Evolutionary conservation across 164 flowering plant species (phyloP).

Genomic region (Nelumbo lutea): DNA sequence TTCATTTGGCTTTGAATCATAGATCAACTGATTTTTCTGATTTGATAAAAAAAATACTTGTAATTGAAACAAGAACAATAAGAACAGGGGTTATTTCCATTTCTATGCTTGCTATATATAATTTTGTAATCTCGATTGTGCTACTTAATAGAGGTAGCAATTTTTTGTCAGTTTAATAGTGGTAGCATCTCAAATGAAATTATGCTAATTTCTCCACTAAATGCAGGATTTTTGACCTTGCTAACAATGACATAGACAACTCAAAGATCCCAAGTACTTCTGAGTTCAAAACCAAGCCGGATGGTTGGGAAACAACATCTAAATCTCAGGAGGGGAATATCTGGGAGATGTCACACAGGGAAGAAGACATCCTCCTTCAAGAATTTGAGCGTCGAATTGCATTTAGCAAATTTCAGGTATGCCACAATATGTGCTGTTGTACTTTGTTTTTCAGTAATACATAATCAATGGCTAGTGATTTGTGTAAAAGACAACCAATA

Average conservation of each 20-base stretch:
- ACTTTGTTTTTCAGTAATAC: neutral
- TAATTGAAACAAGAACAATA: no score
- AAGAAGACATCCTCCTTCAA: constrained; percentile 92
- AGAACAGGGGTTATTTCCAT: no score
- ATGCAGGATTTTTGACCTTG: constrained; percentile 74
- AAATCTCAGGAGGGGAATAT: constrained; percentile 76
- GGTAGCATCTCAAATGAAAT: neutral
- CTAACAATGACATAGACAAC: constrained; percentile 40
- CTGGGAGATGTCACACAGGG: constrained; percentile 95
- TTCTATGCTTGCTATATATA: no score
- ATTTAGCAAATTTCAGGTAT: constrained; percentile 88
- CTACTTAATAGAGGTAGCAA: no score
- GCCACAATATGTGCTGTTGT: neutral
- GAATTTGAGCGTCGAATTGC: constrained; percentile 96
- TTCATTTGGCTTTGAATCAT: no score
- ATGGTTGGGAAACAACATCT: constrained; percentile 94
- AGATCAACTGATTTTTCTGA: no score
- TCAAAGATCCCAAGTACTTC: constrained; percentile 43
- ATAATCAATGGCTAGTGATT: neutral
- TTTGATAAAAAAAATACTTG: no score
- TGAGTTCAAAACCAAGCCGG: constrained; percentile 86
- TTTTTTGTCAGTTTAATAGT: no score
- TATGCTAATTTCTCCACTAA: neutral
- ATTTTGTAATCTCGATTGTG: no score
- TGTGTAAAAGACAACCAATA: no score